These are phyloP conservation scores for Phytophthora foliorum DNA, from an alignment of 352 stramenopile genomes.

Conservation along the genomic window DNA sequence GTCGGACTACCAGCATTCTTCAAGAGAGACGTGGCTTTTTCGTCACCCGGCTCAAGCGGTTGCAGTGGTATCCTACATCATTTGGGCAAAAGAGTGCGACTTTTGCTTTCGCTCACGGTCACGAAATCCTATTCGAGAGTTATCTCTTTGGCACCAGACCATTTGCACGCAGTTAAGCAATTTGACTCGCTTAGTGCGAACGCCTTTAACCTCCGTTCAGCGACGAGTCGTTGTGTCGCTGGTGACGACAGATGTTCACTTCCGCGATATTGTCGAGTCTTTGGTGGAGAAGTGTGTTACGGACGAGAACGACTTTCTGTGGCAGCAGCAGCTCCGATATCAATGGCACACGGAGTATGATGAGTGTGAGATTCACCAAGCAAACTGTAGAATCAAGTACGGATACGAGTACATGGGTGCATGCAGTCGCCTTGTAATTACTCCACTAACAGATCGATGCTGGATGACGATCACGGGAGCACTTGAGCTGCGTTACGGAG, in stretches of 20 bases:
- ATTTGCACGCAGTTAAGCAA: constrained; percentile 76
- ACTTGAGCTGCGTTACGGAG: constrained; percentile 89
- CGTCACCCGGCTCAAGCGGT: constrained; percentile 92
- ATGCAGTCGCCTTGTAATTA: constrained; percentile 93
- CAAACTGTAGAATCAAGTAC: constrained; percentile 82
- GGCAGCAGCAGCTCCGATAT: constrained; percentile 83
- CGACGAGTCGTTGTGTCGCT: constrained; percentile 72
- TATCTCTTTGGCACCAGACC: constrained; percentile 73
- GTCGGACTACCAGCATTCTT: constrained; percentile 89
- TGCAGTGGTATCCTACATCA: constrained; percentile 92
- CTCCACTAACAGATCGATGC: constrained; percentile 93
- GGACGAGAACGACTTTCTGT: constrained; percentile 70
- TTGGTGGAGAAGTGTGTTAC: constrained; percentile 62
- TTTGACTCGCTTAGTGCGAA: constrained; percentile 72
- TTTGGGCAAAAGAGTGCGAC: constrained; percentile 81
- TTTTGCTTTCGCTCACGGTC: constrained; percentile 63
- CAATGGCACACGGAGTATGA: constrained; percentile 74
- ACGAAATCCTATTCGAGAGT: constrained; percentile 59
- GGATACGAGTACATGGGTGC: constrained; percentile 95
- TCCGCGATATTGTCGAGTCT: constrained; percentile 79
- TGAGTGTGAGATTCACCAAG: constrained; percentile 68
- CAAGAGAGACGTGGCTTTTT: constrained; percentile 87
- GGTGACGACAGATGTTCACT: constrained; percentile 83
- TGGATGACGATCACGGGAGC: constrained; percentile 95
- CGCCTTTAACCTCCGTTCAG: constrained; percentile 63